These are phyloP conservation scores for Aspergillus wentii DNA, from an alignment of 495 filamentous ascomycete genomes.

Conservation along the genomic window DNA sequence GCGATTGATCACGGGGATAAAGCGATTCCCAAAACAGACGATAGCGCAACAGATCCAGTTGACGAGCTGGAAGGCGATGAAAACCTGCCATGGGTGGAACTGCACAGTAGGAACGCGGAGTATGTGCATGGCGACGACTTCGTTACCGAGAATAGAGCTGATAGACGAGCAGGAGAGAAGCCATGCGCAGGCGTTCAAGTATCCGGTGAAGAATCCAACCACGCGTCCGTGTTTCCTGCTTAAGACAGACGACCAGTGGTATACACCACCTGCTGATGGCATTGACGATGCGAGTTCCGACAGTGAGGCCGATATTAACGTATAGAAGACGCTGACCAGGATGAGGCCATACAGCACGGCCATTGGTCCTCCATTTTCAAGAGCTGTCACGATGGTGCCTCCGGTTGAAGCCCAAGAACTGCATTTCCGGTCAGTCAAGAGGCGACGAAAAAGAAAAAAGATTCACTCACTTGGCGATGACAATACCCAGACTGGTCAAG, in stretches of 20 bases:
- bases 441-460: background rate
- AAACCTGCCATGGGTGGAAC: conserved; percentile 68
- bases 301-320: conserved; percentile 52
- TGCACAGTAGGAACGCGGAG: conserved; percentile 60
- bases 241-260: conserved; percentile 80
- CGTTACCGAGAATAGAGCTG: conserved; percentile 61
- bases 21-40: conserved; percentile 65
- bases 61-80: conserved; percentile 61
- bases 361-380: conserved; percentile 46
- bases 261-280: conserved; percentile 72
- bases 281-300: conserved; percentile 75
- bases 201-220: conserved; percentile 74
- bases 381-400: conserved; percentile 37
- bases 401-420: conserved; percentile 50
- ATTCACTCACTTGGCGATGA: conserved; percentile 39
- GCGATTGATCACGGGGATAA: conserved; percentile 61
- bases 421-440: background rate
- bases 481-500: conserved; percentile 39
- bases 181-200: conserved; percentile 80
- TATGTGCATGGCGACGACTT: conserved; percentile 65
- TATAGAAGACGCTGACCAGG: conserved; percentile 45
- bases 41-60: conserved; percentile 60
- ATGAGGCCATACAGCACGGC: conserved; percentile 49
- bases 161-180: conserved; percentile 59
- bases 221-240: conserved; percentile 64